phyloP scores from a whole-genome alignment of 202 grass and related monocot species.

The Eragrostis tef region DNA sequence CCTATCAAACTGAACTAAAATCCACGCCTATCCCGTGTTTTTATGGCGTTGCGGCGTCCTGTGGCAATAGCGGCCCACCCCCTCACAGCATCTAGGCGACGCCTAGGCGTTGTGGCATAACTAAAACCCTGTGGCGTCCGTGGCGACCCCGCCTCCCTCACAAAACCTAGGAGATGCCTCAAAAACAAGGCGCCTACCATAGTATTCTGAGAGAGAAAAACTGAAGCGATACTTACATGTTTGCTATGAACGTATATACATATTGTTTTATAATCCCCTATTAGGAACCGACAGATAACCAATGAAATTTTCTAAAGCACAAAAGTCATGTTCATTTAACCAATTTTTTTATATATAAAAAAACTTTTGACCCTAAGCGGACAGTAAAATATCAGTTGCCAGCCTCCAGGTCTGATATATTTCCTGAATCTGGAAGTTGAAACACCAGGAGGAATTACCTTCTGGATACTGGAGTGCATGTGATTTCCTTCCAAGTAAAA shows the following conservation, averaged over 20 bases:
- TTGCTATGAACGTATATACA: background rate
- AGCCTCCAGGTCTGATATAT: background rate
- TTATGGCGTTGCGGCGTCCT: too few species aligned
- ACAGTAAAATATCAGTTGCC: background rate
- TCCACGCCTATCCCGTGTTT: too few species aligned
- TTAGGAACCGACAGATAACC: background rate
- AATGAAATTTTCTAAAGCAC: background rate
- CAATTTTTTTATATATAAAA: background rate
- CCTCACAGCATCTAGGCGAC: too few species aligned
- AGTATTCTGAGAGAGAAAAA: too few species aligned
- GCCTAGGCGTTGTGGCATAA: too few species aligned
- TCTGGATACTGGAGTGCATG: conserved; percentile 89
- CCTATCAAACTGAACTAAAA: background rate
- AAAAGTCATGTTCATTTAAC: background rate
- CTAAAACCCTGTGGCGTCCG: too few species aligned
- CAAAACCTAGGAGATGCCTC: too few species aligned
- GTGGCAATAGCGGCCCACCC: too few species aligned
- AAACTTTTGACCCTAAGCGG: background rate
- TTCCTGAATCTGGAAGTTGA: background rate
- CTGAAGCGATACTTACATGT: background rate
- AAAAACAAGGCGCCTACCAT: too few species aligned
- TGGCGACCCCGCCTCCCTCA: too few species aligned
- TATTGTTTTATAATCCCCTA: background rate
- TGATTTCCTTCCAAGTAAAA: conserved; percentile 91
- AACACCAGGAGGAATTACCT: conserved; percentile 51